These are phyloP conservation scores for Angomonas deanei DNA, from an alignment of 208 protist species.

Conservation along the genomic window DNA sequence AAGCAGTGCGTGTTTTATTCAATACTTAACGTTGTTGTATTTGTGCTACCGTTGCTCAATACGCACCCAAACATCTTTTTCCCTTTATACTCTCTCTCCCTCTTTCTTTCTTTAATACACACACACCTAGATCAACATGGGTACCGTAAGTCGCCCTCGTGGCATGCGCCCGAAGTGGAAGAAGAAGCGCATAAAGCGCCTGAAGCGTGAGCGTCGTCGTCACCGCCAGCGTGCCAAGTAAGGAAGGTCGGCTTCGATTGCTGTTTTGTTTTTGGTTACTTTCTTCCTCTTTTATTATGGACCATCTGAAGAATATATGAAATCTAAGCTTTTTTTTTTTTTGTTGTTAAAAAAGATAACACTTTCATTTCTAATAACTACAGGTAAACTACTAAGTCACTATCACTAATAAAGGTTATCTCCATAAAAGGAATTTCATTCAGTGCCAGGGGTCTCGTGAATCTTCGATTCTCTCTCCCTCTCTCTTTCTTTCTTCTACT, in stretches of 20 bases:
- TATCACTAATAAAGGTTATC: background rate
- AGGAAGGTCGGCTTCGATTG: too few species aligned
- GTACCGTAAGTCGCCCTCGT: conserved; percentile 77
- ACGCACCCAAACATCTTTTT: conserved; percentile 11
- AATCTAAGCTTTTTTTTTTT: conserved; percentile 7
- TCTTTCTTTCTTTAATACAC: conserved; percentile 10
- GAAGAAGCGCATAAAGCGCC: conserved; percentile 91
- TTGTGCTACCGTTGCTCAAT: too few species aligned
- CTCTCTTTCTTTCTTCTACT: background rate
- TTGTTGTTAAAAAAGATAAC: background rate
- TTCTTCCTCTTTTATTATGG: too few species aligned
- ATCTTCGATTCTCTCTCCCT: background rate
- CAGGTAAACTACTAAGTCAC: conserved; percentile 1
- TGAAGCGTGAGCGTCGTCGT: conserved; percentile 82
- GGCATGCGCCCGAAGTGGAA: conserved; percentile 91
- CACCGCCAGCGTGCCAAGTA: conserved; percentile 91
- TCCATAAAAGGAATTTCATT: background rate
- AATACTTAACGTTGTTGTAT: background rate
- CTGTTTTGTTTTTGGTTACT: conserved; percentile 9
- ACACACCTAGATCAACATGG: conserved; percentile 29
- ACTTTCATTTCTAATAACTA: background rate
- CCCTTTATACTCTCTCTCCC: conserved; percentile 9
- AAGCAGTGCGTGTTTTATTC: background rate
- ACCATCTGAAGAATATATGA: too few species aligned
- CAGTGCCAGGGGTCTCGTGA: background rate